Evolutionary conservation across 2,329 filamentous ascomycete species (phyloP).

Genomic region (Fusarium chlamydosporum): DNA sequence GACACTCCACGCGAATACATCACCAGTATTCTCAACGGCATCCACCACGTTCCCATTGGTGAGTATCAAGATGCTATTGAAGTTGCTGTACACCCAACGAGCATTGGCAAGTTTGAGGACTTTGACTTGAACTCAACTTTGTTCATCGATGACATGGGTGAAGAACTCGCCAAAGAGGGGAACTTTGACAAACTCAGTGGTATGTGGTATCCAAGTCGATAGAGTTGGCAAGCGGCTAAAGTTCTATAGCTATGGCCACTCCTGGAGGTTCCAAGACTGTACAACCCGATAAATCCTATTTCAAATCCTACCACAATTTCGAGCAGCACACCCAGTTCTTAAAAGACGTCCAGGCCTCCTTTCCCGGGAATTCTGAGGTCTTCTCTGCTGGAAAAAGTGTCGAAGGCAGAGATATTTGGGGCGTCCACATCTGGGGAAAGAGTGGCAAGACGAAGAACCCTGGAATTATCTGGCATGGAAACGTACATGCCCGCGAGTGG

Average conservation of each 20-base stretch:
- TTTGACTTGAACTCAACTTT: slow-evolving; percentile 46
- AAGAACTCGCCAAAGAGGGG: slow-evolving; percentile 47
- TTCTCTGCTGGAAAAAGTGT: slow-evolving; percentile 64
- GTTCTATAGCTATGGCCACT: slow-evolving; percentile 5
- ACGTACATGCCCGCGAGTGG: slow-evolving; percentile 73
- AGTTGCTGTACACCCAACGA: slow-evolving; percentile 48
- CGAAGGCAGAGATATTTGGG: slow-evolving; percentile 69
- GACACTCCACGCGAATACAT: slow-evolving; percentile 33
- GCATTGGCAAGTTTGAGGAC: slow-evolving; percentile 40
- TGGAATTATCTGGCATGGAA: slow-evolving; percentile 69
- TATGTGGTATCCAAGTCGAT: fast-evolving
- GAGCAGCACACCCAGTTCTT: slow-evolving; percentile 65
- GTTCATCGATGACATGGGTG: slow-evolving; percentile 47
- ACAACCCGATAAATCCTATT: slow-evolving; percentile 57
- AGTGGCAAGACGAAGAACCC: slow-evolving; percentile 62
- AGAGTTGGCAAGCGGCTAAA: background rate
- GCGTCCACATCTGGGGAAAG: slow-evolving; percentile 69
- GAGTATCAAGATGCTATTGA: slow-evolving; percentile 43
- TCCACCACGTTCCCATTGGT: slow-evolving; percentile 49
- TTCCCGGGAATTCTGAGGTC: slow-evolving; percentile 63
- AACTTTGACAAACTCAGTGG: slow-evolving; percentile 8
- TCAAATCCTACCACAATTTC: slow-evolving; percentile 67
- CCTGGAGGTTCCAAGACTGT: background rate
- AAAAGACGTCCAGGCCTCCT: slow-evolving; percentile 59
- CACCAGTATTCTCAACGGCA: slow-evolving; percentile 25